Percentiles rank a stretch among this genome's conserved stretches.
These are phyloP conservation scores for Fraxinus albicans DNA, from an alignment of 305 asterid species.

Conservation along the genomic window DNA sequence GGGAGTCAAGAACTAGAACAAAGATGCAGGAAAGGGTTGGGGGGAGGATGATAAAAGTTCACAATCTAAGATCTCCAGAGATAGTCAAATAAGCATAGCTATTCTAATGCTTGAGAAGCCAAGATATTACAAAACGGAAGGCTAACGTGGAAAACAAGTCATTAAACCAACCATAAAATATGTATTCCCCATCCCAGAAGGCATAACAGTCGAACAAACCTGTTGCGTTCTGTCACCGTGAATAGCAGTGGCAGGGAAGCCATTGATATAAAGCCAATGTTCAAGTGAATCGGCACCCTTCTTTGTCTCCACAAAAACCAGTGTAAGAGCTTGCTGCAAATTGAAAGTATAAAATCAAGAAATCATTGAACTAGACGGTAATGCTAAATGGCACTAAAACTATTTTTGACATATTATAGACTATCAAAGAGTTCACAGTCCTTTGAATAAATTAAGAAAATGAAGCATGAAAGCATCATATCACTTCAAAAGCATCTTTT, in stretches of 20 bases:
- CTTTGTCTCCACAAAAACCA: constrained; percentile 88
- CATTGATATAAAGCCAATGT: constrained; percentile 63
- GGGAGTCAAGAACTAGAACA: neutral
- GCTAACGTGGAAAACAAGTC: neutral
- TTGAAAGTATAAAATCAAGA: constrained; percentile 13
- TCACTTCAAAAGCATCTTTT: neutral
- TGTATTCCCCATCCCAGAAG: neutral
- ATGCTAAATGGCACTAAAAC: neutral
- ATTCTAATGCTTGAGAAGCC: neutral
- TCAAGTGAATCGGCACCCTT: constrained; percentile 86
- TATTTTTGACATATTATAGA: neutral
- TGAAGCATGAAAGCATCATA: neutral
- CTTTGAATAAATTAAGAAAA: neutral
- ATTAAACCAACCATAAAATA: neutral
- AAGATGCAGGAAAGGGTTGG: neutral
- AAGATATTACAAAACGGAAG: neutral
- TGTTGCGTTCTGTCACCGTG: constrained; percentile 93
- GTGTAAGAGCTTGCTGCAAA: constrained; percentile 61
- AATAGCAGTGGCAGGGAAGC: constrained; percentile 80
- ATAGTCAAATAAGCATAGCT: neutral
- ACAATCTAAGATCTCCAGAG: neutral
- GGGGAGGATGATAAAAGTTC: neutral
- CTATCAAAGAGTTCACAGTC: neutral
- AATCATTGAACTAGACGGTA: neutral
- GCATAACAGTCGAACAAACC: constrained; percentile 36